Base-by-base conservation (phyloP, 768 basidiomycete genomes). In the Cystofilobasidium macerans region DNA sequence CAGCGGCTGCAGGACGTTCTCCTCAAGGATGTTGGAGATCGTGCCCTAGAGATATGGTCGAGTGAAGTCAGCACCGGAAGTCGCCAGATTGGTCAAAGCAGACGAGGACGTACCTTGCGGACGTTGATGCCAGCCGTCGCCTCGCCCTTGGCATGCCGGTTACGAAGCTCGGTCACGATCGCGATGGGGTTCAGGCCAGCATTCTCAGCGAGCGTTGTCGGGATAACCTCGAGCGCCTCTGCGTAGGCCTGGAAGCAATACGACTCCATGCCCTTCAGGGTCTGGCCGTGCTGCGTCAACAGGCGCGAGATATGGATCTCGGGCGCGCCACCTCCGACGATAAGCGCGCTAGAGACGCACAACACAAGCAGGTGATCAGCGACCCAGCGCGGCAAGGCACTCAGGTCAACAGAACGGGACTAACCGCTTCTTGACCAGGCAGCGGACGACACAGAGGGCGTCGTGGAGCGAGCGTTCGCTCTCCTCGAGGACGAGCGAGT, bases 191-290 rank as follows among this genome's bases (percentile, higher is more conserved):
- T 95, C 65, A 99, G 81, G 48, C 95, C 95, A 28, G 95, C 95
- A 75, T 99, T 99, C 78, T 99, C 95, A 30, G 95, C 95, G 26
- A 99, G 81, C 0, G 95, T 99, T 2, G 87, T 94, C 5, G 95
- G 95, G 69, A 99, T 98, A 69, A 98, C 88, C 76, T 98, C 95
- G 57, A 99, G 82, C 1, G 95, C 92, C 72, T 98, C 94, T 33
- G 95, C 93, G 73, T 91, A 99, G 4, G 92, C 93, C 72, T 95
- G 89, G 85, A 97, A 95, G 77, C 95, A 98, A 77, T 97, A 98
- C 12, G 94, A 89, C 76, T 98, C 93, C 87, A 97, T 97, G 57
- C 95, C 94, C 77, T 87, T 94, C 68, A 98, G 81, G 0, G 90
- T 87, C 70, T 94, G 90, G 1, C 92, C 85, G 71, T 94, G 83